Base-by-base conservation (phyloP, 768 basidiomycete species). In the Tricholoma hemisulphureum region DNA sequence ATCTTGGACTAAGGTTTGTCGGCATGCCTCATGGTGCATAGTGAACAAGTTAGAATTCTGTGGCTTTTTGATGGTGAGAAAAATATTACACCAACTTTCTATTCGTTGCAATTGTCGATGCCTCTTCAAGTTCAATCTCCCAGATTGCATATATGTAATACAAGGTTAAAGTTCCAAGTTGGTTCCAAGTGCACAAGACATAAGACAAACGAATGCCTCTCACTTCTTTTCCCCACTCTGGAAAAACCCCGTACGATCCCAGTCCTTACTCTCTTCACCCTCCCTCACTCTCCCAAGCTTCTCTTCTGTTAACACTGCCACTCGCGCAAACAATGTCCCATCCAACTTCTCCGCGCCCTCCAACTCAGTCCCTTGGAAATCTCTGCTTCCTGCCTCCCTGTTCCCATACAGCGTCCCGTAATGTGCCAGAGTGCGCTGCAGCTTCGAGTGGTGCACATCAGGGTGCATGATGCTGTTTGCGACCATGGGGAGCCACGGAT, bases 401-500 rank as follows among this genome's bases (percentile, higher is more conserved):
- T 58, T 67, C 74, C 75, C 66, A 52, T 65, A 69, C n/a, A 67
- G 11, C 23, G 46, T 43, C 0, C 53, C 53, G 49, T 48, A 81
- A 58, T 72, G 69, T 13, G 73, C 71, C 11, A 80, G 62, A 4
- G 77, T 61, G 49, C 80, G 70, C 48, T 77, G 69, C 7, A 73
- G 55, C 55, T 78, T 80, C 3, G 73, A 63, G 16, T 76, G 59
- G 55, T 79, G 77, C 41, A 88, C 86, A 60, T 86, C 82, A 0
- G 83, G 83, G 62, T 89, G 84, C 1, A 79, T 76, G 45, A 87
- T 66, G 2, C 82, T 73, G 11, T 75, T 78, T 55, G 84, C 75
- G 29, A 88, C 68, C 60, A 89, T 70, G 20, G 82, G 72, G 7
- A 81, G 74, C 88, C 87, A 89, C 2, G 81, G 72, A 58, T 87